A percentile compares a stretch with the other conserved stretches of the same genome.
phyloP scores from a whole-genome alignment of 148 eudicot species.

The Diospyros kaki region DNA sequence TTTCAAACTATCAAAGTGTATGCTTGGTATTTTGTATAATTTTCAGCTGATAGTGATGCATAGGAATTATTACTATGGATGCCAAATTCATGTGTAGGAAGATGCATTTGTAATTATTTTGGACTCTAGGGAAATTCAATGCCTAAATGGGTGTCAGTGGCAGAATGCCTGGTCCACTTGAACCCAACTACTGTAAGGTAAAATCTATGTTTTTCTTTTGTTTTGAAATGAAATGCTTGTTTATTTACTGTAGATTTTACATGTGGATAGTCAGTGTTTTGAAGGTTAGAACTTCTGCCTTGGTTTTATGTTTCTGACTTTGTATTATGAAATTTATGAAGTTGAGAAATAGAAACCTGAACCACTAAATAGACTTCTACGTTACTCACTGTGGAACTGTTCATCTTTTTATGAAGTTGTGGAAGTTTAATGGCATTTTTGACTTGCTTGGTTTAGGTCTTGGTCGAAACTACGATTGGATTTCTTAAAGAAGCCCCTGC shows the following conservation, averaged over 20 bases:
- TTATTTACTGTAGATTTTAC: not conserved
- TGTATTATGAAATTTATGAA: too few species aligned
- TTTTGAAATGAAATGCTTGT: not conserved
- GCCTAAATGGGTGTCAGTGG: not conserved
- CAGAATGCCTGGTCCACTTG: not conserved
- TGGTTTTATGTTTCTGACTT: too few species aligned
- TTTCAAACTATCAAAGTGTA: not conserved
- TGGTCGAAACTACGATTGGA: constrained; percentile 67
- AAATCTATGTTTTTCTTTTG: not conserved
- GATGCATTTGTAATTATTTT: not conserved
- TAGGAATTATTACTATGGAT: not conserved
- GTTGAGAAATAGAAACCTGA: too few species aligned
- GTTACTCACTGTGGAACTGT: not conserved
- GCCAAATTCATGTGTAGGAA: not conserved
- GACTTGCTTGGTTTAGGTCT: constrained; percentile 37
- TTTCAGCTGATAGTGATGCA: not conserved
- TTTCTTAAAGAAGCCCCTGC: constrained; percentile 87
- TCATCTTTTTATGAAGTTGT: not conserved
- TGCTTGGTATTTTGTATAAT: not conserved
- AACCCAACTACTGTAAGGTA: not conserved
- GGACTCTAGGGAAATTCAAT: not conserved
- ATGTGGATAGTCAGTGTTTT: not conserved
- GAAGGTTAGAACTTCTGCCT: not conserved
- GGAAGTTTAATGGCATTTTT: not conserved
- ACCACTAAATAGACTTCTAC: not conserved